These are phyloP conservation scores for Salvia hispanica DNA, from an alignment of 257 asterid genomes.

Conservation along the genomic window DNA sequence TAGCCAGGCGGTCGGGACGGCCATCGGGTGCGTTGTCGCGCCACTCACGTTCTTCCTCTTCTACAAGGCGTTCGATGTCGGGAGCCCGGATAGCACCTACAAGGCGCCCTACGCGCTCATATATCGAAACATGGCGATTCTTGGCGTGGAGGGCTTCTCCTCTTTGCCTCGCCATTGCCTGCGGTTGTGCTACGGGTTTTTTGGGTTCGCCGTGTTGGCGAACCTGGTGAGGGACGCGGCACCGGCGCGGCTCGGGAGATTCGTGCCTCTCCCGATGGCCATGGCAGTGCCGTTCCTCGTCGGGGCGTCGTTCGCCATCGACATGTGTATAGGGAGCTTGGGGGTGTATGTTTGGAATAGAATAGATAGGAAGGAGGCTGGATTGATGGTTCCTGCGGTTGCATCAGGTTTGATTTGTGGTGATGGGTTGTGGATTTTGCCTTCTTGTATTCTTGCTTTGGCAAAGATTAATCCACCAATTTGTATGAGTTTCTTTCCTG, in stretches of 20 bases:
- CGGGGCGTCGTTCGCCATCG: slow-evolving; percentile 72
- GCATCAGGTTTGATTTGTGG: slow-evolving; percentile 80
- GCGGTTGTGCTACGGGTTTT: slow-evolving; percentile 65
- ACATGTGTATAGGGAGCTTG: slow-evolving; percentile 79
- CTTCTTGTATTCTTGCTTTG: slow-evolving; percentile 62
- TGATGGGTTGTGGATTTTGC: slow-evolving; percentile 72
- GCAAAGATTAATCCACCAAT: slow-evolving; percentile 61
- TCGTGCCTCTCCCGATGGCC: slow-evolving; percentile 79
- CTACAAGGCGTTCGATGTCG: slow-evolving; percentile 62
- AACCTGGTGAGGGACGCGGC: slow-evolving; percentile 51
- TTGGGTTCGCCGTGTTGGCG: slow-evolving; percentile 47
- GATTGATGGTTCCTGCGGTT: slow-evolving; percentile 61
- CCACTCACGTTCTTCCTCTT: slow-evolving; percentile 75
- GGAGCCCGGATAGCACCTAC: slow-evolving; percentile 56
- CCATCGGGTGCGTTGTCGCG: slow-evolving; percentile 69
- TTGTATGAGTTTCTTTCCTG: slow-evolving; percentile 58
- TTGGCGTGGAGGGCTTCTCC: slow-evolving; percentile 71
- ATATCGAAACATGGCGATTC: slow-evolving; percentile 76
- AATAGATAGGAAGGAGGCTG: slow-evolving; percentile 47
- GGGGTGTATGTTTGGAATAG: slow-evolving; percentile 57
- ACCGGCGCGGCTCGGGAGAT: slow-evolving; percentile 44
- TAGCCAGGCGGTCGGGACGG: slow-evolving; percentile 69
- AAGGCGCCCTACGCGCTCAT: slow-evolving; percentile 74
- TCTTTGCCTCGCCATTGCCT: slow-evolving; percentile 69
- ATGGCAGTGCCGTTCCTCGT: slow-evolving; percentile 86